Evolutionary conservation across 2,329 filamentous ascomycete genomes (phyloP).

Genomic region (Dryadomyces quercivorus): DNA sequence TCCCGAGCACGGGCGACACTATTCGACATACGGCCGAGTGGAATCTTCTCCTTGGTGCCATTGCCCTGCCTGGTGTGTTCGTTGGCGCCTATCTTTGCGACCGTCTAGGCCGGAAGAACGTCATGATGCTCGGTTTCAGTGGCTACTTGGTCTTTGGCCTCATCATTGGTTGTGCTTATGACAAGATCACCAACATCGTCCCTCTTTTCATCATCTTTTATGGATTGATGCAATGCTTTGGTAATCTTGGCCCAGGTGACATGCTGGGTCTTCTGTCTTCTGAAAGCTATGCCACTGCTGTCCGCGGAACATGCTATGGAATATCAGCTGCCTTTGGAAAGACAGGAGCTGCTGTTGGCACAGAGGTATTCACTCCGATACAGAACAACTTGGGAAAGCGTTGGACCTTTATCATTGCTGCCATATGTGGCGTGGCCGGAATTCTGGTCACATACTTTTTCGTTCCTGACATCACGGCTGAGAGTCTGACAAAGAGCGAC

Average conservation of each 20-base stretch:
- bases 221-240: slow-evolving; percentile 34
- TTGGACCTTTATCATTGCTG: slow-evolving; percentile 11
- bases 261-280: slow-evolving; percentile 35
- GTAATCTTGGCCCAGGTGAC: slow-evolving; percentile 34
- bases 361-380: slow-evolving; percentile 14
- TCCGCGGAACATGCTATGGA: slow-evolving; percentile 36
- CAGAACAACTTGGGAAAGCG: slow-evolving; percentile 10
- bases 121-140: slow-evolving; percentile 13
- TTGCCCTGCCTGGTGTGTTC: slow-evolving; percentile 14
- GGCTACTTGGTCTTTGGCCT: slow-evolving; percentile 15
- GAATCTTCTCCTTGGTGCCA: slow-evolving; percentile 15
- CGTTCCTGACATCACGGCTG: slow-evolving; percentile 6
- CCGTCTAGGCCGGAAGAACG: slow-evolving; percentile 15
- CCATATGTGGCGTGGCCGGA: slow-evolving; percentile 10
- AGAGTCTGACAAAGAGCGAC: slow-evolving; percentile 7
- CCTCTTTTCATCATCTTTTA: slow-evolving; percentile 39
- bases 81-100: slow-evolving; percentile 10
- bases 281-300: slow-evolving; percentile 36
- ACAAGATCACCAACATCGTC: slow-evolving; percentile 30
- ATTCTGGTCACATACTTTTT: slow-evolving; percentile 10
- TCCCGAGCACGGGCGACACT: slow-evolving; percentile 9
- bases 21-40: slow-evolving; percentile 15
- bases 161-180: slow-evolving; percentile 19
- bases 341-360: slow-evolving; percentile 37
- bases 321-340: slow-evolving; percentile 38